Base-by-base conservation (phyloP, 2,329 filamentous ascomycete species). In the Thyridium curvatum region DNA sequence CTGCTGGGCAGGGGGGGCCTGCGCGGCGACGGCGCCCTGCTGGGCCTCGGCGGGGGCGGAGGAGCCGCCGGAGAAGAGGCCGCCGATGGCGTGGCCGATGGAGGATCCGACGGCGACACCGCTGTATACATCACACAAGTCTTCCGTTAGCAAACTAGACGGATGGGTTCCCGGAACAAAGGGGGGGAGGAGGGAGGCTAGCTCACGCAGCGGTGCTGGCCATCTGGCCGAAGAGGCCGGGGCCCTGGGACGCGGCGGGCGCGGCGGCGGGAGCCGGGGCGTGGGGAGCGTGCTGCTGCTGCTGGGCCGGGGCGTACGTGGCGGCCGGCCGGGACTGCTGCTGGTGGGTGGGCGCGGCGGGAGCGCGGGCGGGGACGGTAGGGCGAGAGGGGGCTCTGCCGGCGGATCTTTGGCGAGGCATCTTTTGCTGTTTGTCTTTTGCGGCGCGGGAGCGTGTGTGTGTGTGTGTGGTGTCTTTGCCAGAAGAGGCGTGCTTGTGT, bases 201-300 rank as follows among this genome's bases (percentile, higher is more conserved):
- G n/a, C 89, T 71, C 83, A 97, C 91, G 93, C 93, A 63, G 93
- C 93, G 41, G 93, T 98, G 60, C 83, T 89, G 50, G 93, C 93
- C 86, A 98, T 96, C 74, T 97, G 88, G 43, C 88, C 91, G 52
- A 98, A 88, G 10, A 98, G 74, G 47, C 93, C 91, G 5, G 88
- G 82, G 18, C 89, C 86, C 49, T 83, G 74, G 39, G 77, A 75
- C 35, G 72, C 65, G 45, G 72, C 62, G 39, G 65, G 62, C 34
- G 71, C 61, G 38, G 65, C 57, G 29, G 65, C 56, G 18, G 67
- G 63, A 35, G 66, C 64, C 38, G 65, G 60, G 42, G 71, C 71
- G 37, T 77, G 72, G 40, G 77, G 65, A 38, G 69, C 56, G 45
- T 52, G 58, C 44, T 53, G 56, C 41, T 56, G 54, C 29, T 41